Evolutionary conservation across 768 basidiomycete genomes (phyloP).

Genomic region (Strobilomyces dryophilus): DNA sequence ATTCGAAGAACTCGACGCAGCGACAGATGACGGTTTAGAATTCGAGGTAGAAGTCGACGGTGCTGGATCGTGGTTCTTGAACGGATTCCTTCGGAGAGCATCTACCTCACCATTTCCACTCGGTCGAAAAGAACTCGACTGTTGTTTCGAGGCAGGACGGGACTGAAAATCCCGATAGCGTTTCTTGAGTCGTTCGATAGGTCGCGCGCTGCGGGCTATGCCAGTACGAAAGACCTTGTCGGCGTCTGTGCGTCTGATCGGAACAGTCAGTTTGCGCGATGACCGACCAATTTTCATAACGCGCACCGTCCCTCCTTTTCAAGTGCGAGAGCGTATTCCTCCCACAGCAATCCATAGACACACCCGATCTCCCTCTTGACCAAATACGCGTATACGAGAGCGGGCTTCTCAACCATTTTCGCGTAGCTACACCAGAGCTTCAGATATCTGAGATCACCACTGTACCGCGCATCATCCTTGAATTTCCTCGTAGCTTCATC

Average conservation of each 20-base stretch:
- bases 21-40: conserved; percentile 13
- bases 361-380: conserved; percentile 72
- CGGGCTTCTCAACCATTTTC: conserved; percentile 66
- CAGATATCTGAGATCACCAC: conserved; percentile 84
- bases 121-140: conserved; percentile 20
- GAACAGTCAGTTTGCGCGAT: conserved; percentile 4
- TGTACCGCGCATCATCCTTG: conserved; percentile 78
- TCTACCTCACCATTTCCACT: conserved; percentile 26
- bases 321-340: conserved; percentile 81
- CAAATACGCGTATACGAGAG: conserved; percentile 68
- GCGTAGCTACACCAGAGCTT: conserved; percentile 91
- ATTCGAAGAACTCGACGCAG: conserved; percentile 36
- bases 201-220: conserved; percentile 75
- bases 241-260: conserved; percentile 65
- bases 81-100: conserved; percentile 32
- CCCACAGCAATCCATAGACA: conserved; percentile 76
- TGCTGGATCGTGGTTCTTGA: conserved; percentile 33
- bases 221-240: conserved; percentile 79
- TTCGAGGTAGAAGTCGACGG: conserved; percentile 32
- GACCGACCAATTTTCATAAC: conserved; percentile 1
- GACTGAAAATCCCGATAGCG: conserved; percentile 76
- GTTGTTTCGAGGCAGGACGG: conserved; percentile 36
- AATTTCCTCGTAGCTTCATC: conserved; percentile 83
- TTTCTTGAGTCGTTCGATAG: conserved; percentile 78
- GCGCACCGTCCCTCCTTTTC: conserved; percentile 75